These are phyloP conservation scores for Leccinum disarticulatum DNA, from an alignment of 768 basidiomycete genomes.

Conservation along the genomic window DNA sequence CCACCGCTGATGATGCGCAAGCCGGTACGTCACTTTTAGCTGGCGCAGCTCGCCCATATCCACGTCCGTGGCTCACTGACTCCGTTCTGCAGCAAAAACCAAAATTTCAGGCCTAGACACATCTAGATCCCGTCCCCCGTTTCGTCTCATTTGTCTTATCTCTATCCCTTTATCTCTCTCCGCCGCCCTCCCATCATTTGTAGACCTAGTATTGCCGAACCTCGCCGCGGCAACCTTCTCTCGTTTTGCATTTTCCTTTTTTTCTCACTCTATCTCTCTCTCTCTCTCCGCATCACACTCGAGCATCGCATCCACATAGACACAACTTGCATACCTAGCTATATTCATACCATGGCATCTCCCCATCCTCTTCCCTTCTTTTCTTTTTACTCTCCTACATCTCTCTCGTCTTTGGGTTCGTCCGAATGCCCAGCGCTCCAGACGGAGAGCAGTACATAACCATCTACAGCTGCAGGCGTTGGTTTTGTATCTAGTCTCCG, in stretches of 20 bases:
- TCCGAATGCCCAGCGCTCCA: constrained; percentile 20
- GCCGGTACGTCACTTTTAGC: constrained; percentile 36
- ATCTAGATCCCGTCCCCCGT: constrained; percentile 7
- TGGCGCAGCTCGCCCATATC: neutral
- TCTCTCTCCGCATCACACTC: constrained; percentile 16
- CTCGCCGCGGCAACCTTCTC: constrained; percentile 18
- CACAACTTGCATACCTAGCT: constrained; percentile 34
- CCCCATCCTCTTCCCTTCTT: constrained; percentile 5
- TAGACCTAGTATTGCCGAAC: constrained; percentile 23
- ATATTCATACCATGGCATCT: constrained; percentile 37
- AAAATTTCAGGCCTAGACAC: constrained; percentile 34
- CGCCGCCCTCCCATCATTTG: constrained; percentile 16
- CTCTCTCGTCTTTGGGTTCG: constrained; percentile 14
- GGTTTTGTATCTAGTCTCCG: constrained; percentile 22
- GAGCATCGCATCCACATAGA: constrained; percentile 31
- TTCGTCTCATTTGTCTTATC: constrained; percentile 1
- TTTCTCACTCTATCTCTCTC: neutral
- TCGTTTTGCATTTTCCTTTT: constrained; percentile 14
- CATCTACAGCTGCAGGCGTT: constrained; percentile 6
- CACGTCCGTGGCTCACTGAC: neutral
- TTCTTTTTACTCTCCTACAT: constrained; percentile 2
- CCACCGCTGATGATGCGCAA: constrained; percentile 58
- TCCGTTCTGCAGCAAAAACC: constrained; percentile 26
- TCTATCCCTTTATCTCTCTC: constrained; percentile 1
- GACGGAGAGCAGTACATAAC: constrained; percentile 10